Percentiles rank a stretch among this genome's conserved stretches.
These are phyloP conservation scores for Kandelia obovata DNA, from an alignment of 345 rosid species.

Conservation along the genomic window DNA sequence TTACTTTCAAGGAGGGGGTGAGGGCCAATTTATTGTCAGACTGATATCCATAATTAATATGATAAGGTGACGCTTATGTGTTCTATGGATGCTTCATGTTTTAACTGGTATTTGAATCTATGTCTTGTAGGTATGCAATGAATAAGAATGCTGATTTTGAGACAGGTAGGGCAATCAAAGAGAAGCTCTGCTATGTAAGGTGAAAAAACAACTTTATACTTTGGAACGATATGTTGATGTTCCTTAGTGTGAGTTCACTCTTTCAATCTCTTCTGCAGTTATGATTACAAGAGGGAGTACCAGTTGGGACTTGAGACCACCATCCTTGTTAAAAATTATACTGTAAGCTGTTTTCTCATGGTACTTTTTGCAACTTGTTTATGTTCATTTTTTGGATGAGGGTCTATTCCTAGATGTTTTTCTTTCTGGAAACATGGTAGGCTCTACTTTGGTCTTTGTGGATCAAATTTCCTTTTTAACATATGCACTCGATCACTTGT, in stretches of 20 bases:
- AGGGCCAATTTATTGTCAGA: constrained; percentile 22
- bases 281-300: constrained; percentile 94
- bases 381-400: not conserved
- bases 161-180: constrained; percentile 94
- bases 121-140: constrained; percentile 73
- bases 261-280: constrained; percentile 41
- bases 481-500: not conserved
- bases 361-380: not conserved
- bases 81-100: not conserved
- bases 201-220: constrained; percentile 20
- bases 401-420: not conserved
- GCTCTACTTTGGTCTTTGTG: not conserved
- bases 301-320: constrained; percentile 95
- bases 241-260: not conserved
- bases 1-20: constrained; percentile 96
- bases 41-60: constrained; percentile 9
- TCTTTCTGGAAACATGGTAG: too few species aligned
- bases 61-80: not conserved
- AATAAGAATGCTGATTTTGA: constrained; percentile 89
- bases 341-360: constrained; percentile 48
- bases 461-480: constrained; percentile 1
- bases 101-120: constrained; percentile 10
- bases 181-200: constrained; percentile 95
- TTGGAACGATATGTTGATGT: not conserved
- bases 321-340: constrained; percentile 89